phyloP scores from a whole-genome alignment of 805 yeast species.

The Spathaspora boniae region DNA sequence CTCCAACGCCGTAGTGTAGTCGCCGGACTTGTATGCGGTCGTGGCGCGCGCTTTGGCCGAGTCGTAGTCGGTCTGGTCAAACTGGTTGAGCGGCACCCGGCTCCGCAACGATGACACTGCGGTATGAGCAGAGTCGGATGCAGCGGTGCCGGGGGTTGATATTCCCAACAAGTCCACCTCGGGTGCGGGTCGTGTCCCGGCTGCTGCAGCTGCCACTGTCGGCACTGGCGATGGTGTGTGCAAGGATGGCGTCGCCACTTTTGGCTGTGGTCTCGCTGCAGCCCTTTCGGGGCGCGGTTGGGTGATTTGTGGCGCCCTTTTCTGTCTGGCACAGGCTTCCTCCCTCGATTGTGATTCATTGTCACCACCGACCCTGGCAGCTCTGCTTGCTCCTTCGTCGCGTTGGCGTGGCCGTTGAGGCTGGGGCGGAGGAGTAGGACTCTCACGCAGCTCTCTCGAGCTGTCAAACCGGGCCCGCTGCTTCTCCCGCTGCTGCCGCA shows the following conservation, averaged over 20 bases:
- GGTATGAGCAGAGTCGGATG: not conserved
- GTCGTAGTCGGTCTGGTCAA: conserved; percentile 41
- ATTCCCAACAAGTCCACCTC: conserved; percentile 30
- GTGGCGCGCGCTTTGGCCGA: conserved; percentile 56
- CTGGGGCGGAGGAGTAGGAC: not conserved
- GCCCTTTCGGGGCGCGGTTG: not conserved
- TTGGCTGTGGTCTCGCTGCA: not conserved
- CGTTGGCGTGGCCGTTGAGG: not conserved
- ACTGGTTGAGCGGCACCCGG: conserved; percentile 29
- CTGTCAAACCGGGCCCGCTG: conserved; percentile 29
- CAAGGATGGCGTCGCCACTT: not conserved
- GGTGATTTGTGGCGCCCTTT: not conserved
- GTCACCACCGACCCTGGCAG: too few species aligned
- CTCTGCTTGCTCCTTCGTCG: too few species aligned
- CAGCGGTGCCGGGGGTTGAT: conserved; percentile 7
- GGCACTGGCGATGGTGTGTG: not conserved
- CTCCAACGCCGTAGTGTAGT: conserved; percentile 63
- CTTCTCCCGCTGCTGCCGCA: conserved; percentile 33
- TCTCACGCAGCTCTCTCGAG: not conserved
- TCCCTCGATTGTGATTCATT: too few species aligned
- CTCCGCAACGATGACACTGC: conserved; percentile 7
- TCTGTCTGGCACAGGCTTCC: not conserved
- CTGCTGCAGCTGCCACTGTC: conserved; percentile 11
- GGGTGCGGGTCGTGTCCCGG: conserved; percentile 8
- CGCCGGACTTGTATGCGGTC: conserved; percentile 73